These are phyloP conservation scores for Fusarium staphyleae DNA, from an alignment of 2,329 filamentous ascomycete genomes.

Conservation along the genomic window DNA sequence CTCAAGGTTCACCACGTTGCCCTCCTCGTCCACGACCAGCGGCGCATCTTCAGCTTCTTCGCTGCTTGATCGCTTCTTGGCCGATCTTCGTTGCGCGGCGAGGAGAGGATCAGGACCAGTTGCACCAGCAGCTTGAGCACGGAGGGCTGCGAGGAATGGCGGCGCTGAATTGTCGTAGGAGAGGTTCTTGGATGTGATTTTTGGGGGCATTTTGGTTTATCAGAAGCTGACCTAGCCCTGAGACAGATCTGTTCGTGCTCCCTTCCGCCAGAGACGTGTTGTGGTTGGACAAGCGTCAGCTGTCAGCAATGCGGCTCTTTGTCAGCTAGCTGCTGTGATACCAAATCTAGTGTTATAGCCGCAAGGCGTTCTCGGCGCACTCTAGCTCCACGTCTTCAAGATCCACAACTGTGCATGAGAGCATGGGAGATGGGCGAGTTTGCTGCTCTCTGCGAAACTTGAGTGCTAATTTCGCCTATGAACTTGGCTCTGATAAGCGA, in stretches of 20 bases:
- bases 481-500: slow-evolving; percentile 18
- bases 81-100: slow-evolving; percentile 56
- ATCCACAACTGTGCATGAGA: slow-evolving; percentile 12
- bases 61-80: slow-evolving; percentile 64
- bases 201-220: slow-evolving; percentile 54
- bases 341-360: slow-evolving; percentile 5
- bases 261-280: not conserved
- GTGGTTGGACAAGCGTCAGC: slow-evolving; percentile 25
- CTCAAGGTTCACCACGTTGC: slow-evolving; percentile 65
- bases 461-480: slow-evolving; percentile 13
- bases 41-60: slow-evolving; percentile 80
- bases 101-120: slow-evolving; percentile 61
- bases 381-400: slow-evolving; percentile 9
- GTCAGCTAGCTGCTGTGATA: slow-evolving; percentile 14
- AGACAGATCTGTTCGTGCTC: not conserved
- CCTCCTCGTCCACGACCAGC: slow-evolving; percentile 75
- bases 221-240: slow-evolving; percentile 5
- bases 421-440: not conserved
- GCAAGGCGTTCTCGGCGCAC: slow-evolving; percentile 4
- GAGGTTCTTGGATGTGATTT: slow-evolving; percentile 75
- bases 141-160: slow-evolving; percentile 66
- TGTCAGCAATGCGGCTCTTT: slow-evolving; percentile 23
- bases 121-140: slow-evolving; percentile 59
- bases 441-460: not conserved
- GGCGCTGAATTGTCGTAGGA: slow-evolving; percentile 67